Percentiles rank a stretch among this genome's conserved stretches.
phyloP scores from a whole-genome alignment of 306 rosid genomes.

The Begonia masoniana region DNA sequence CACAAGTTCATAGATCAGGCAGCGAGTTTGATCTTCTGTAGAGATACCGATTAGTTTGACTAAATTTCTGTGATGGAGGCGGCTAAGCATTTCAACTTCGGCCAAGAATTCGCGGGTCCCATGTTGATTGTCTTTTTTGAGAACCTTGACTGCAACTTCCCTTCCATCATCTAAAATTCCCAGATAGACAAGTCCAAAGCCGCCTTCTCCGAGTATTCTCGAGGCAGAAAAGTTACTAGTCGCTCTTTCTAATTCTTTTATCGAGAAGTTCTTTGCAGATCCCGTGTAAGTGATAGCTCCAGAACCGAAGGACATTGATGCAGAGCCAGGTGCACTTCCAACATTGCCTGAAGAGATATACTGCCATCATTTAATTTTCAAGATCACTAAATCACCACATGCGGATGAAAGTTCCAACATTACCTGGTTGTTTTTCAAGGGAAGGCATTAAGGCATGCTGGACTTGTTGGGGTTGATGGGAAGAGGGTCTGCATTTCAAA shows the following conservation, averaged over 20 bases:
- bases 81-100: conserved; percentile 97
- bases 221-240: conserved; percentile 65
- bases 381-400: too few species aligned
- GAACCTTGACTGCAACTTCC: conserved; percentile 84
- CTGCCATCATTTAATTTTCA: too few species aligned
- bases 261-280: conserved; percentile 58
- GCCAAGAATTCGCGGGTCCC: conserved; percentile 94
- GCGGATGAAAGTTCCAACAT: conserved; percentile 6
- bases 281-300: conserved; percentile 51
- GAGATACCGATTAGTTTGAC: conserved; percentile 81
- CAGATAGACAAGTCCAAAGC: conserved; percentile 81
- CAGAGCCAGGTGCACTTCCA: conserved; percentile 34
- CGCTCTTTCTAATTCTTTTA: conserved; percentile 67
- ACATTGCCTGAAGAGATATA: not conserved
- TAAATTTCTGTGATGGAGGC: conserved; percentile 87
- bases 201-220: conserved; percentile 97
- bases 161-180: conserved; percentile 74
- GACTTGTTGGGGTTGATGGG: conserved; percentile 17
- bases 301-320: conserved; percentile 36
- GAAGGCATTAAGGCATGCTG: conserved; percentile 31
- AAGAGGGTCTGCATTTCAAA: conserved; percentile 27
- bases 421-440: conserved; percentile 51
- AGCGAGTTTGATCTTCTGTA: conserved; percentile 65
- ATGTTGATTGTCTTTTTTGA: conserved; percentile 72
- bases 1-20: conserved; percentile 86